phyloP scores from a whole-genome alignment of 306 rosid genomes.

The Sesbania bispinosa region DNA sequence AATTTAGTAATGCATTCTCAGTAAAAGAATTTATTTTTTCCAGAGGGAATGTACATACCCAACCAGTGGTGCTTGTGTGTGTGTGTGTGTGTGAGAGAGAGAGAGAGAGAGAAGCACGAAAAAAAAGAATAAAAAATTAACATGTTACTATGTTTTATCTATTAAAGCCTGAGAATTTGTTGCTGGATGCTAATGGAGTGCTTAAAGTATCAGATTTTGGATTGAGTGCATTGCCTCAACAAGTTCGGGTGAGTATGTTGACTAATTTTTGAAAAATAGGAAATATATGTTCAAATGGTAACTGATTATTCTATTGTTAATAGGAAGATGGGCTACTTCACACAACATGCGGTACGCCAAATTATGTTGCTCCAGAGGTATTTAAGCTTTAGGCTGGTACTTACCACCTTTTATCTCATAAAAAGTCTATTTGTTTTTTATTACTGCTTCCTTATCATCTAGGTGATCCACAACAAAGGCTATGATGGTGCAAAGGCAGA shows the following conservation, averaged over 20 bases:
- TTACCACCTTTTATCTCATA: constrained; percentile 4
- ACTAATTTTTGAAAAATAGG: neutral
- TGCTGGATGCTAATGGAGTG: constrained; percentile 65
- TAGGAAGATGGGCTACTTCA: constrained; percentile 95
- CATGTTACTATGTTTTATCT: constrained; percentile 25
- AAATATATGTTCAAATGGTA: neutral
- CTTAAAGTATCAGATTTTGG: constrained; percentile 98
- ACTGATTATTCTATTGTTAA: constrained; percentile 16
- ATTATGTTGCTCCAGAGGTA: constrained; percentile 99
- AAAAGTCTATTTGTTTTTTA: neutral
- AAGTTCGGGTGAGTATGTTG: constrained; percentile 73
- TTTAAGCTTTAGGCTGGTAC: constrained; percentile 18
- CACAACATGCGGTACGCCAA: constrained; percentile 96
- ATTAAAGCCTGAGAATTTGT: constrained; percentile 82
- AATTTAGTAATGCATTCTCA: neutral
- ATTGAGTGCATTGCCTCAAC: constrained; percentile 92
- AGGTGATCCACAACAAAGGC: constrained; percentile 93
- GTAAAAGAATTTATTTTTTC: neutral
- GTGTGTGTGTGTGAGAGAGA: neutral
- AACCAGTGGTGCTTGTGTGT: neutral
- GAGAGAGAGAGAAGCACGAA: neutral
- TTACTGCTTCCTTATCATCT: constrained; percentile 30
- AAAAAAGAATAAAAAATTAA: constrained; percentile 16
- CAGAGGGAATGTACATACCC: neutral
- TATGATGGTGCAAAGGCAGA: constrained; percentile 93